phyloP scores from a whole-genome alignment of 2,329 filamentous ascomycete species.

The Ophiocordyceps camponoti-leonardi region DNA sequence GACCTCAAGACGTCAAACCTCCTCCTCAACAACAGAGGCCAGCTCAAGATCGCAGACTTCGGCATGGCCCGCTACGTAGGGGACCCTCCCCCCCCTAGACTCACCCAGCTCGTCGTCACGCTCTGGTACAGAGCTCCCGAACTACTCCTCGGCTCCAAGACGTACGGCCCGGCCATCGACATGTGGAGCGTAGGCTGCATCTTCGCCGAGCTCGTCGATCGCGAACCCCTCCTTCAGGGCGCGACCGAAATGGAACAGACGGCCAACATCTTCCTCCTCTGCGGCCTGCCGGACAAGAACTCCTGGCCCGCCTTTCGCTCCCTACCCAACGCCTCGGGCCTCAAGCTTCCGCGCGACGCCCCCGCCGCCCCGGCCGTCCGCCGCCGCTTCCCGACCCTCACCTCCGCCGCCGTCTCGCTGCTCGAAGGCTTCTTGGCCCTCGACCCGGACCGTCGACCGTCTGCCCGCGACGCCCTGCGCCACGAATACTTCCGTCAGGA shows the following conservation, averaged over 20 bases:
- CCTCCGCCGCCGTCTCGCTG: constrained; percentile 52
- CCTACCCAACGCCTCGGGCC: constrained; percentile 67
- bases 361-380: constrained; percentile 41
- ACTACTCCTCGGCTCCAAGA: constrained; percentile 62
- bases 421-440: constrained; percentile 55
- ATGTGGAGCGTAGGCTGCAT: constrained; percentile 97
- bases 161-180: constrained; percentile 65
- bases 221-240: constrained; percentile 70
- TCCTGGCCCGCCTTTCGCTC: constrained; percentile 76
- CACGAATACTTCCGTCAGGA: constrained; percentile 82
- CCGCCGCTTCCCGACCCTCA: constrained; percentile 66
- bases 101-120: constrained; percentile 89
- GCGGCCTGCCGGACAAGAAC: constrained; percentile 68
- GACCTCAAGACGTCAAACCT: constrained; percentile 91
- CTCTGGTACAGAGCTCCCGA: constrained; percentile 94
- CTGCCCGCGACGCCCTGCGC: constrained; percentile 54
- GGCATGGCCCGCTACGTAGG: constrained; percentile 90
- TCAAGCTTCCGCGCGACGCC: constrained; percentile 46
- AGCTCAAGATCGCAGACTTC: constrained; percentile 93
- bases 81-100: constrained; percentile 57
- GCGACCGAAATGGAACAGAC: constrained; percentile 88
- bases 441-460: constrained; percentile 55
- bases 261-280: constrained; percentile 73
- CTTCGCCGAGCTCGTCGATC: constrained; percentile 76
- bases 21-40: constrained; percentile 85